Evolutionary conservation across 176 grass and related monocot genomes (phyloP).

Genomic region (Leersia perrieri): DNA sequence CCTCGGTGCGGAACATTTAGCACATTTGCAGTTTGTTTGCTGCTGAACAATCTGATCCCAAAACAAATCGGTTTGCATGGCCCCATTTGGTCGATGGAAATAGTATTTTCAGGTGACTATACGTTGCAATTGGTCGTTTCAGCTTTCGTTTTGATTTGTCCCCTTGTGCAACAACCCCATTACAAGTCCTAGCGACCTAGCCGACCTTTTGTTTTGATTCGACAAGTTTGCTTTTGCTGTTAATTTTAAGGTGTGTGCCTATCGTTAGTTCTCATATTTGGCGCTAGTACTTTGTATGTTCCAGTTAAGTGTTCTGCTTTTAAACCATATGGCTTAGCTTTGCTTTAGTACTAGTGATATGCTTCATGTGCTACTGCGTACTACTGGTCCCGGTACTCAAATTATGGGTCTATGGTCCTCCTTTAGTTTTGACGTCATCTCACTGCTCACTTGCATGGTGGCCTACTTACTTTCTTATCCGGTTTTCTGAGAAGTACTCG

Average conservation of each 20-base stretch:
- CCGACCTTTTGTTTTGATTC: constrained; percentile 6
- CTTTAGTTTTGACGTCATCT: background rate
- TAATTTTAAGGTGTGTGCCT: constrained; percentile 7
- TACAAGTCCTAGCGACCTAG: background rate
- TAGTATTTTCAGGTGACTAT: background rate
- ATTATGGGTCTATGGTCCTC: constrained; percentile 1
- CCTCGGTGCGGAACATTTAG: background rate
- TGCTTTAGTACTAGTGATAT: background rate
- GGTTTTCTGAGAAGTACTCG: constrained; percentile 10
- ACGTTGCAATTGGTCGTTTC: background rate
- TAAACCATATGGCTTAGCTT: background rate
- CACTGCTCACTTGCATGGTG: background rate
- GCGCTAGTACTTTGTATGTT: background rate
- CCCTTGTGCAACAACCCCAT: background rate
- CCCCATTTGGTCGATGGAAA: background rate
- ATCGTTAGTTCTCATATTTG: constrained; percentile 10
- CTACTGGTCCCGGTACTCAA: constrained; percentile 3
- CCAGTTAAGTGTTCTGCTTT: background rate
- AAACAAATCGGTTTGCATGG: background rate
- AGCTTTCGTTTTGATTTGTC: background rate
- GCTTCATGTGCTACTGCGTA: background rate
- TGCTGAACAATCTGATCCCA: background rate
- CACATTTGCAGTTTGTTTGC: background rate
- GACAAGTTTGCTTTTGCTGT: background rate
- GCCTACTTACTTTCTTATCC: constrained; percentile 15